Evolutionary conservation across 2,329 filamentous ascomycete species (phyloP).

Genomic region (Raffaelea ambrosiae): DNA sequence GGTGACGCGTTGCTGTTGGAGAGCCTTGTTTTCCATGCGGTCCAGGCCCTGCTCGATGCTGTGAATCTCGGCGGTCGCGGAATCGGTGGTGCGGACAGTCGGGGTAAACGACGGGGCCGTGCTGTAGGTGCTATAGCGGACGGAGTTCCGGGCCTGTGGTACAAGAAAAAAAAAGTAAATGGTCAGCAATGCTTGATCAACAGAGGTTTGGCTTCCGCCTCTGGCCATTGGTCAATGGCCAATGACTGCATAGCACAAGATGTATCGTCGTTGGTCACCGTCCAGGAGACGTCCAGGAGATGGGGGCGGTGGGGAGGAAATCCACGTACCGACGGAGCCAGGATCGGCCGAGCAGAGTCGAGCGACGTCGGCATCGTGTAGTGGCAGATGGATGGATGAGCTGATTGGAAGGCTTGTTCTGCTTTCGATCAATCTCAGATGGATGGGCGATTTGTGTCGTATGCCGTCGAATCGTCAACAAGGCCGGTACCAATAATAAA

Average conservation of each 20-base stretch:
- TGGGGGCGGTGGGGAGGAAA: no score
- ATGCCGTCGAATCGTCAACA: no score
- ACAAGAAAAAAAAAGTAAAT: conserved; percentile 2
- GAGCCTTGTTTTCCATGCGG: conserved; percentile 82
- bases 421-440: no score
- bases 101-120: conserved; percentile 51
- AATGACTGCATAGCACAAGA: no score
- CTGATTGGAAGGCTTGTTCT: background rate
- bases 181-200: background rate
- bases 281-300: no score
- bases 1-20: conserved; percentile 72
- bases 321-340: conserved; percentile 51
- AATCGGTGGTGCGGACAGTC: conserved; percentile 44
- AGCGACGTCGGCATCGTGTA: conserved; percentile 49
- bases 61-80: conserved; percentile 47
- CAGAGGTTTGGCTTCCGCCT: no score
- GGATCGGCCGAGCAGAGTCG: conserved; percentile 53
- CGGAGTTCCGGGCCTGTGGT: conserved; percentile 45
- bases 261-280: no score
- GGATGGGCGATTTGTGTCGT: no score
- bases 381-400: background rate
- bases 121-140: conserved; percentile 54
- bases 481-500: background rate
- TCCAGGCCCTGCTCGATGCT: conserved; percentile 73
- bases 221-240: no score